A percentile compares a stretch with the other conserved stretches of the same genome.
These are phyloP conservation scores for Ophiocordyceps camponoti-floridani DNA, from an alignment of 2,329 filamentous ascomycete genomes.

Conservation along the genomic window DNA sequence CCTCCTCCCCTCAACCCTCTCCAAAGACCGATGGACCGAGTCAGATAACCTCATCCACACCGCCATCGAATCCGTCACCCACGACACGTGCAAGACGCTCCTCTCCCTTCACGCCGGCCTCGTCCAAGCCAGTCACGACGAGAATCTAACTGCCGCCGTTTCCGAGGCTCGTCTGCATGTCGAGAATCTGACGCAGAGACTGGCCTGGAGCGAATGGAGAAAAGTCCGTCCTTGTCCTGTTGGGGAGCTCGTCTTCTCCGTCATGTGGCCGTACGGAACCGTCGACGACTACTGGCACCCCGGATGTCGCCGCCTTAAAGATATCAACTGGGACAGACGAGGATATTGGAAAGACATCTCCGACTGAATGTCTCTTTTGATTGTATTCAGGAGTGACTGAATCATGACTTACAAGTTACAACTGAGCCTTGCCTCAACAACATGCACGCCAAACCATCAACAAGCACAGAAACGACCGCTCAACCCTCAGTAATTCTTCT, in stretches of 20 bases:
- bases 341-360: background rate
- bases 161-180: background rate
- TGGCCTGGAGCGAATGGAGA: slow-evolving; percentile 44
- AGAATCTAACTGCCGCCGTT: background rate
- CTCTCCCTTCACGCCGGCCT: slow-evolving; percentile 3
- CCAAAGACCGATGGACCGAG: slow-evolving; percentile 13
- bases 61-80: slow-evolving; percentile 20
- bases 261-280: slow-evolving; percentile 43
- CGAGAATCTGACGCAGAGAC: slow-evolving; percentile 21
- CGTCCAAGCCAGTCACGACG: background rate
- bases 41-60: slow-evolving; percentile 26
- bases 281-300: slow-evolving; percentile 30
- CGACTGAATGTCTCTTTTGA: too few species aligned
- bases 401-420: too few species aligned
- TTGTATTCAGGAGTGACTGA: too few species aligned
- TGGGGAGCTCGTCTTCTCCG: slow-evolving; percentile 39
- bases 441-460: too few species aligned
- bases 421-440: too few species aligned
- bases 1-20: slow-evolving; percentile 1
- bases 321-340: background rate
- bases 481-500: background rate
- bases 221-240: slow-evolving; percentile 31
- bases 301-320: slow-evolving; percentile 7
- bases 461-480: background rate
- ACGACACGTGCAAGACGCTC: slow-evolving; percentile 18